Conservation (phyloP, 768 basidiomycete genomes). For the Goffeauzyma gilvescens region DNA sequence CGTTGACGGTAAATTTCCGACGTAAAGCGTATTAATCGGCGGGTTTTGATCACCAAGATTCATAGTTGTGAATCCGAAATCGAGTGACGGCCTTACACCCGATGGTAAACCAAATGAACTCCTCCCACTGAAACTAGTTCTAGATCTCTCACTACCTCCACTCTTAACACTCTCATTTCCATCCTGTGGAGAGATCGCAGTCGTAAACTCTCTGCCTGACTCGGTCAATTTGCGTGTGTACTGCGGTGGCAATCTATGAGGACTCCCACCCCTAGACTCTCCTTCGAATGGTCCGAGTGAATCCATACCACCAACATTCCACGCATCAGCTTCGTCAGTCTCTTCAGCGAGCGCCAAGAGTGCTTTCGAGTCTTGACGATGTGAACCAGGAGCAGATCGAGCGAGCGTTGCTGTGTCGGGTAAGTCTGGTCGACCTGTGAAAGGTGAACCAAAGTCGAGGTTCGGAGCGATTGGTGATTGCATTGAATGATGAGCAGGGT, state of each 20-base stretch:
- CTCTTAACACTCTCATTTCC: no score
- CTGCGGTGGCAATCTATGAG: no score
- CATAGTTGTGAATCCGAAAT: conserved; percentile 1
- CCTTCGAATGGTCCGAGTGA: conserved; percentile 8
- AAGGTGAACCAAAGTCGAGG: no score
- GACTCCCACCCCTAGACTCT: conserved; percentile 8
- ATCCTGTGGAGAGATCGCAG: no score
- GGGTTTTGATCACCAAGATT: conserved; percentile 71
- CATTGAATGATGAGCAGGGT: no score
- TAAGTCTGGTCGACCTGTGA: no score
- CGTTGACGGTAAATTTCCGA: conserved; percentile 84
- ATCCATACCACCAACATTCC: conserved; percentile 20
- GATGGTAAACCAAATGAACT: neutral
- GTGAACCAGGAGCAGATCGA: no score
- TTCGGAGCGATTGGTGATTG: no score
- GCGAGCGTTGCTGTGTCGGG: no score
- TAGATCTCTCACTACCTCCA: conserved; percentile 1
- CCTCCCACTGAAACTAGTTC: neutral
- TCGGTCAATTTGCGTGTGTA: no score
- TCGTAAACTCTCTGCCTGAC: no score
- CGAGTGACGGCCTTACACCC: neutral
- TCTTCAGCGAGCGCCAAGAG: conserved; percentile 29
- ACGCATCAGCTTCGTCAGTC: conserved; percentile 28
- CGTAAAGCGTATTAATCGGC: conserved; percentile 97
- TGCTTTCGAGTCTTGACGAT: conserved; percentile 23